A percentile compares a stretch with the other conserved stretches of the same genome.
phyloP scores from a whole-genome alignment of 1,284 basidiomycete species.

The Cryptococcus hybrid region DNA sequence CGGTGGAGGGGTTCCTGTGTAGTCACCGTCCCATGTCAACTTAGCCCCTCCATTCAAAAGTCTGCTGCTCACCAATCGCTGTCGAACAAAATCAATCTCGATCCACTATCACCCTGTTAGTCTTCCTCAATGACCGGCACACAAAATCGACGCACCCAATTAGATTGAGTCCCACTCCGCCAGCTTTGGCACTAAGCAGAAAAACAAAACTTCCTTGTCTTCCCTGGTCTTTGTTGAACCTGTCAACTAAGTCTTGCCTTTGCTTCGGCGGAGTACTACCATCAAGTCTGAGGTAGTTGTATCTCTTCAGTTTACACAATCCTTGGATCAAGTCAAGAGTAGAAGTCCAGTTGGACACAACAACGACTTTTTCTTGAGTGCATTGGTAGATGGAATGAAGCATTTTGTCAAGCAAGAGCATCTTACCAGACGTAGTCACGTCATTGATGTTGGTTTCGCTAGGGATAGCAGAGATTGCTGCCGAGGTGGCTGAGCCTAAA shows the following conservation, averaged over 20 bases:
- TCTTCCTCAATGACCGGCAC: neutral
- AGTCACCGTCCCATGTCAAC: constrained; percentile 2
- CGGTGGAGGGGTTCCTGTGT: constrained; percentile 54
- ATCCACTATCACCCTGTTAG: constrained; percentile 57
- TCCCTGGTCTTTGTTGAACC: constrained; percentile 38
- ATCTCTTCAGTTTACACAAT: constrained; percentile 72
- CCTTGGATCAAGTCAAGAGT: constrained; percentile 90
- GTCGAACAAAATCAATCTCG: constrained; percentile 74
- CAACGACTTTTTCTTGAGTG: constrained; percentile 88
- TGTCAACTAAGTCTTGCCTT: constrained; percentile 60
- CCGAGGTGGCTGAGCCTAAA: constrained; percentile 53
- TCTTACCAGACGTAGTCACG: constrained; percentile 75
- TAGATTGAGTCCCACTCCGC: constrained; percentile 91
- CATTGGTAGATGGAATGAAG: constrained; percentile 62
- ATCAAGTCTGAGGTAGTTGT: constrained; percentile 82
- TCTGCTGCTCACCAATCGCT: constrained; percentile 73
- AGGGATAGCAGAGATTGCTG: constrained; percentile 66
- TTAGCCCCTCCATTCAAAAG: neutral
- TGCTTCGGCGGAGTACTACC: constrained; percentile 78
- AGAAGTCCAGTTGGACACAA: constrained; percentile 86
- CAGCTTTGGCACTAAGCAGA: constrained; percentile 90
- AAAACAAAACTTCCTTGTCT: constrained; percentile 64
- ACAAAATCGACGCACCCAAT: constrained; percentile 54
- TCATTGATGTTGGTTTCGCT: constrained; percentile 63
- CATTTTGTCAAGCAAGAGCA: constrained; percentile 71